phyloP scores from a whole-genome alignment of 768 basidiomycete species.

The Inosperma sp. region DNA sequence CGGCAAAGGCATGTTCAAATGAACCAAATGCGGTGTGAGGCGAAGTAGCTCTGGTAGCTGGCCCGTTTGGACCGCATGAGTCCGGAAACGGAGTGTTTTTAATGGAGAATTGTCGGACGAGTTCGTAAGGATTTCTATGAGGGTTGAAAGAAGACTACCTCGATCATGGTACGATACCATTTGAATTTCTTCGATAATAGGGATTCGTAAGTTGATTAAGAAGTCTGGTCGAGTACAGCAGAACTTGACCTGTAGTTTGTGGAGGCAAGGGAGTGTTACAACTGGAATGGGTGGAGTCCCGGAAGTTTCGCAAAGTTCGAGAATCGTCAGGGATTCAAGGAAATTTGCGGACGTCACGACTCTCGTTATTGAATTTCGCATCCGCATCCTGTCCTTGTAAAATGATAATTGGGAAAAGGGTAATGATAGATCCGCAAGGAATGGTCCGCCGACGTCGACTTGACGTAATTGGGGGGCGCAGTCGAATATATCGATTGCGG shows the following conservation, averaged over 20 bases:
- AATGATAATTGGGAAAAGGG: constrained; percentile 20
- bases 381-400: constrained; percentile 21
- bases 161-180: constrained; percentile 79
- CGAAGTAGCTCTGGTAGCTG: constrained; percentile 13
- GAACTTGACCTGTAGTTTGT: constrained; percentile 21
- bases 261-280: constrained; percentile 14
- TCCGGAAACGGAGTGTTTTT: constrained; percentile 18
- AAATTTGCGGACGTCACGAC: constrained; percentile 14
- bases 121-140: constrained; percentile 16
- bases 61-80: constrained; percentile 9
- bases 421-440: constrained; percentile 15
- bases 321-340: constrained; percentile 18
- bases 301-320: constrained; percentile 17
- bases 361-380: constrained; percentile 12
- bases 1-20: constrained; percentile 18
- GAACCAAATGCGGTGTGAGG: constrained; percentile 14
- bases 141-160: constrained; percentile 39
- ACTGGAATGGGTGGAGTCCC: constrained; percentile 16
- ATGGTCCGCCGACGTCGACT: constrained; percentile 18
- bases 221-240: constrained; percentile 13
- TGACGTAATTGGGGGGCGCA: constrained; percentile 19
- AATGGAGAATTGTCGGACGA: constrained; percentile 11
- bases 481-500: constrained; percentile 21
- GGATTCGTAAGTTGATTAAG: constrained; percentile 20
- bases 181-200: constrained; percentile 39